phyloP scores from a whole-genome alignment of 768 basidiomycete species.

The Cantharellus cinnabarinus region DNA sequence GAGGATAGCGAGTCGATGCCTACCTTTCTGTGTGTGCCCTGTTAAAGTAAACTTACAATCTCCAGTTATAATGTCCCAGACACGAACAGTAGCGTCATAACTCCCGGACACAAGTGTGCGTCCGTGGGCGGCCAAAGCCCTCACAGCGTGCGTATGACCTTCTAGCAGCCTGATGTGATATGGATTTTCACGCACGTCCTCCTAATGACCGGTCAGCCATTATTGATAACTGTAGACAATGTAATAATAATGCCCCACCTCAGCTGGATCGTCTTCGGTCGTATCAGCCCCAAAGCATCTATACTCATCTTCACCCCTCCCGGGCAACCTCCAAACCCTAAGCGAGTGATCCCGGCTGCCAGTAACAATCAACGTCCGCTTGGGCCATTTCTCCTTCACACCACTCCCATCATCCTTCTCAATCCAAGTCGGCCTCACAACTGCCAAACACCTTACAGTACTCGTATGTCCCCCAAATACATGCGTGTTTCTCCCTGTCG shows the following conservation, averaged over 20 bases:
- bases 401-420: slow-evolving; percentile 47
- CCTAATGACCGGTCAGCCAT: slow-evolving; percentile 14
- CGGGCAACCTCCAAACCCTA: slow-evolving; percentile 46
- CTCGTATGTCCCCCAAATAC: slow-evolving; percentile 92
- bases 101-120: slow-evolving; percentile 84
- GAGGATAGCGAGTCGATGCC: slow-evolving; percentile 2
- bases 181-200: slow-evolving; percentile 64
- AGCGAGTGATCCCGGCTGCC: slow-evolving; percentile 49
- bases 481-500: slow-evolving; percentile 66
- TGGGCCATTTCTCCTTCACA: slow-evolving; percentile 50
- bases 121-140: slow-evolving; percentile 80
- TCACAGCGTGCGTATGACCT: slow-evolving; percentile 82
- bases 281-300: slow-evolving; percentile 43
- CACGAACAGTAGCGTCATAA: slow-evolving; percentile 85
- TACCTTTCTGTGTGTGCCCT: slow-evolving; percentile 87
- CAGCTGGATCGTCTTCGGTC: slow-evolving; percentile 16
- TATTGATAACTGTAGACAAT: not conserved
- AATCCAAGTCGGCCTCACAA: slow-evolving; percentile 82
- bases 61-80: slow-evolving; percentile 65
- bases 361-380: slow-evolving; percentile 50
- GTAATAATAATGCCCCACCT: slow-evolving; percentile 16
- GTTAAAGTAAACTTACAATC: slow-evolving; percentile 43
- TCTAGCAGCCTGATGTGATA: slow-evolving; percentile 69
- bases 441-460: slow-evolving; percentile 87
- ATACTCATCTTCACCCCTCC: slow-evolving; percentile 56